Base-by-base conservation (phyloP, 495 filamentous ascomycete species). In the Xylaria bambusicola region DNA sequence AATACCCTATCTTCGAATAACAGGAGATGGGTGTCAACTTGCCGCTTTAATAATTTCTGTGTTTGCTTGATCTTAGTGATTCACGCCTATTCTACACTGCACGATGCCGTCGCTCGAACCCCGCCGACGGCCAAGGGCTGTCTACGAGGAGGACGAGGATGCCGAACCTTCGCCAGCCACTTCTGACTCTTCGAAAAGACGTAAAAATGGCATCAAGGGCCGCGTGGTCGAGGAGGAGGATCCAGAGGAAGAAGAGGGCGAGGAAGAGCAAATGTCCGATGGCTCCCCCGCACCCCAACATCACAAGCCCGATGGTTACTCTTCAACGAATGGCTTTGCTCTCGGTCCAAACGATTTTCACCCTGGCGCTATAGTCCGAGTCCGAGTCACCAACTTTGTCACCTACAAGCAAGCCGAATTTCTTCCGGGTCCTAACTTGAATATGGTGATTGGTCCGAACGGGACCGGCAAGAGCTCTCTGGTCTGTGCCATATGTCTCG, bases 381-480 rank as follows among this genome's bases (percentile, higher is more conserved):
- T 98, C 58, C 89, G 86, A 58, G 79, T 98, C 29, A 78, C 75
- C n/a, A 88, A 98, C 66, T 99, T 99, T 67, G 92, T 99, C 26
- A 99, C 95, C 0, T 99, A 98, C 72, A 91, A 86, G 13, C 84
- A 87, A 27, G 93, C 91, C 50, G 91, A 94, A 62, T 96, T 97
- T 72, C 84, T 84, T 49, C 91, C 90, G 3, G 94, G 94, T 0
- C 93, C 95, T 12, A 94, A 89, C 64, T 71, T 99, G 65, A 99
- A 99, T 69, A 98, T 99, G 95, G 86, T 99, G 56, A 97, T 99
- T 64, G 94, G 94, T 0, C 94, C 94, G 8, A 99, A 99, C 68
- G 94, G 94, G 44, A 97, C 94, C 0, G 94, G 94, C 44, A 99
- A 99, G 71, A 97, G 92, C 78, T 96, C 95, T 0, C 82, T 99